Conservation (phyloP, 2,329 filamentous ascomycete species). For the Conoideocrella luteorostrata region DNA sequence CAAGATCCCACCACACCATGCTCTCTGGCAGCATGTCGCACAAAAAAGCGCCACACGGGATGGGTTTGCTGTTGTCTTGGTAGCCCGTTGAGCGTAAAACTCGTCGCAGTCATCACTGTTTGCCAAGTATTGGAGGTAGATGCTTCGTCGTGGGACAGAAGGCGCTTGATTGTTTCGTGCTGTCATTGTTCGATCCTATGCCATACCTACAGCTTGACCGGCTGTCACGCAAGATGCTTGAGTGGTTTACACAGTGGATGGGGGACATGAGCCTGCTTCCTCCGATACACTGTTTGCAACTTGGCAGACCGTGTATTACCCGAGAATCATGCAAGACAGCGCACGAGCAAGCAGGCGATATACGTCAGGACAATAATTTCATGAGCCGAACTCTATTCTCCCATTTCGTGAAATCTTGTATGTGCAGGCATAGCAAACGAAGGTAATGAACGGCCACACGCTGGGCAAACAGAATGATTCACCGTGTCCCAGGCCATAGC, state of each 20-base stretch:
- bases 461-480: constrained; percentile 29
- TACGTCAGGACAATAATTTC: background rate
- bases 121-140: background rate
- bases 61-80: background rate
- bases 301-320: constrained; percentile 2
- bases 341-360: background rate
- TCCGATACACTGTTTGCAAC: background rate
- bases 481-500: constrained; percentile 23
- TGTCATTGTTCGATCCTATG: background rate
- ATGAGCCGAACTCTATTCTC: constrained; percentile 7
- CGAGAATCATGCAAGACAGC: background rate
- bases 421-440: constrained; percentile 54
- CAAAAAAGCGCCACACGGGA: too few species aligned
- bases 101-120: constrained; percentile 1
- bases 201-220: background rate
- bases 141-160: background rate
- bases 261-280: background rate
- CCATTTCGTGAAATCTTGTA: constrained; percentile 28
- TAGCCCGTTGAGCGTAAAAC: background rate
- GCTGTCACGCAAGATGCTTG: background rate
- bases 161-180: background rate
- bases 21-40: too few species aligned
- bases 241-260: background rate
- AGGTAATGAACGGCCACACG: constrained; percentile 49
- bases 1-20: too few species aligned